Evolutionary conservation across 2,329 filamentous ascomycete genomes (phyloP).

Genomic region (Scedosporium minutisporum): DNA sequence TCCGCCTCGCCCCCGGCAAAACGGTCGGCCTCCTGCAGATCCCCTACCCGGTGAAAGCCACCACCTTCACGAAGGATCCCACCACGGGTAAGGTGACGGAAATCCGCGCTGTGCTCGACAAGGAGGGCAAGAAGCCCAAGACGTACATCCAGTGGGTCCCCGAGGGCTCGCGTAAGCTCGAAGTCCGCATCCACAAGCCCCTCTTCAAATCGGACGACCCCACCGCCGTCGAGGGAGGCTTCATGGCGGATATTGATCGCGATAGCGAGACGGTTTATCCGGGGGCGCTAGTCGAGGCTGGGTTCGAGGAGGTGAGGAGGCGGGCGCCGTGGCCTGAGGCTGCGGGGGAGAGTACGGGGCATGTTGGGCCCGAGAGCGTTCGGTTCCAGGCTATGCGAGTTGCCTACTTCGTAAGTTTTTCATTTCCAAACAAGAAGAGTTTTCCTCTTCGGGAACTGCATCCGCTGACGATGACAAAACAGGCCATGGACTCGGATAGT

Average conservation of each 20-base stretch:
- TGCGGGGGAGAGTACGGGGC: slow-evolving; percentile 52
- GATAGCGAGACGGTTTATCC: slow-evolving; percentile 73
- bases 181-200: slow-evolving; percentile 69
- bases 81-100: slow-evolving; percentile 54
- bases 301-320: slow-evolving; percentile 65
- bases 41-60: slow-evolving; percentile 61
- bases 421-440: too few relatives aligned
- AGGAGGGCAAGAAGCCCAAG: slow-evolving; percentile 64
- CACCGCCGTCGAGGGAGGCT: slow-evolving; percentile 66
- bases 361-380: slow-evolving; percentile 61
- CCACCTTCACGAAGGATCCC: slow-evolving; percentile 59
- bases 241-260: slow-evolving; percentile 74
- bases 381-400: slow-evolving; percentile 88
- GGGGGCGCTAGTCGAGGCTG: slow-evolving; percentile 71
- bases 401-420: slow-evolving; percentile 61
- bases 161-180: slow-evolving; percentile 56
- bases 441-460: too few relatives aligned
- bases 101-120: slow-evolving; percentile 55
- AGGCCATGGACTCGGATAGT: slow-evolving; percentile 65
- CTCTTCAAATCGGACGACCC: slow-evolving; percentile 86
- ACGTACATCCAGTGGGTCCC: slow-evolving; percentile 86
- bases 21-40: slow-evolving; percentile 65
- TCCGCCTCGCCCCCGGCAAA: slow-evolving; percentile 70
- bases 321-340: slow-evolving; percentile 76
- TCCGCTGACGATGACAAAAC: too few relatives aligned